These are phyloP conservation scores for Dothideomycetes sp. DNA, from an alignment of 2,329 filamentous ascomycete species.

Conservation along the genomic window DNA sequence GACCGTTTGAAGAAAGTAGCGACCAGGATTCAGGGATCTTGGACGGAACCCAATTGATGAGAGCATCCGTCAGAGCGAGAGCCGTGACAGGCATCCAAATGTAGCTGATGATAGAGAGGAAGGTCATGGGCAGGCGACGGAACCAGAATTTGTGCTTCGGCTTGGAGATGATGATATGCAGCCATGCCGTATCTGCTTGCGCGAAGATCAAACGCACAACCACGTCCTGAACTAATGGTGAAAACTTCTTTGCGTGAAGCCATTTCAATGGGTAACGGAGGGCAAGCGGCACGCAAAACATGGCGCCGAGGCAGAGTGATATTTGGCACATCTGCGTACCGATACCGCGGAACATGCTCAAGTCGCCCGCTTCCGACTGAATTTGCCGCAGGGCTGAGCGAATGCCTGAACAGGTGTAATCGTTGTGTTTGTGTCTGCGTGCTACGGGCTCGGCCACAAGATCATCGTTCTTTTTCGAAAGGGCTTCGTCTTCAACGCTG, in stretches of 20 bases:
- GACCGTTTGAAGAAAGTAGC: not conserved
- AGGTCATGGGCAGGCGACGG: conserved; percentile 9
- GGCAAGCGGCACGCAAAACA: not conserved
- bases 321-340: not conserved
- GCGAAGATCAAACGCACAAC: not conserved
- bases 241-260: not conserved
- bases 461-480: not conserved
- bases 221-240: not conserved
- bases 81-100: not conserved
- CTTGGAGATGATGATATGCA: conserved; percentile 9
- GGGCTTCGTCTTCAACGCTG: not conserved
- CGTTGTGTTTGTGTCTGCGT: not conserved
- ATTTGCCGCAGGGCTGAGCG: conserved; percentile 8
- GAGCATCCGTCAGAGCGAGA: not conserved
- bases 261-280: not conserved
- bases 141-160: conserved; percentile 9
- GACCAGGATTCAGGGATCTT: not conserved
- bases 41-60: not conserved
- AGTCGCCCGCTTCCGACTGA: conserved; percentile 4
- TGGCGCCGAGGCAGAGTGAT: too few species aligned
- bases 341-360: conserved; percentile 8
- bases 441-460: not conserved
- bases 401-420: conserved; percentile 7
- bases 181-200: not conserved
- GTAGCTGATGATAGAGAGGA: conserved; percentile 5